Evolutionary conservation across 1,284 basidiomycete species (phyloP).

Genomic region (Tylopilus sp.): DNA sequence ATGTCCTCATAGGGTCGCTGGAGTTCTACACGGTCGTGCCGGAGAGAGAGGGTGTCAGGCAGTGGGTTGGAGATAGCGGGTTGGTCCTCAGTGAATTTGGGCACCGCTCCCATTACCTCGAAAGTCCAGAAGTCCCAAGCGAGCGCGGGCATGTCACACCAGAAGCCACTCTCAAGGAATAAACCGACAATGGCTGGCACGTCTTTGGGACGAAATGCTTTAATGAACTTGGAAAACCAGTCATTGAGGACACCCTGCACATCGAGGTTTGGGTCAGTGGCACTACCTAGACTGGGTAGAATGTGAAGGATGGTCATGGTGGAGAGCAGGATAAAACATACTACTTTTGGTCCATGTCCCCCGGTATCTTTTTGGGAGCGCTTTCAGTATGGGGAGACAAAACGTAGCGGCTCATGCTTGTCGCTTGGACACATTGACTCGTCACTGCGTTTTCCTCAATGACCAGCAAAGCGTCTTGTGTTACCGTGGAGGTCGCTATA

Average conservation of each 20-base stretch:
- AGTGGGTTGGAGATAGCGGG: conserved; percentile 36
- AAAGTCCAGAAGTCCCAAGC: conserved; percentile 66
- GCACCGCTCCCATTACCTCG: conserved; percentile 39
- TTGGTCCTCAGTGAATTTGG: conserved; percentile 42
- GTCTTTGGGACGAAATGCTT: conserved; percentile 23
- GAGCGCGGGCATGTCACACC: conserved; percentile 58
- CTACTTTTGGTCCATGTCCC: neutral
- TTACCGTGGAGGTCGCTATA: too few species aligned
- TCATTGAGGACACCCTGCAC: conserved; percentile 10
- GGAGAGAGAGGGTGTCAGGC: conserved; percentile 21
- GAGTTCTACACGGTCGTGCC: conserved; percentile 24
- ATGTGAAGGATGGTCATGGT: conserved; percentile 20
- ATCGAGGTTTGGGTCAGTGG: conserved; percentile 20
- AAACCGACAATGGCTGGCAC: conserved; percentile 26
- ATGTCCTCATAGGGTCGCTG: conserved; percentile 48
- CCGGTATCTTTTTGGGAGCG: neutral
- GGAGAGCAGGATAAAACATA: neutral
- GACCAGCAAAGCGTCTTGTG: too few species aligned
- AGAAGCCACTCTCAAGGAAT: conserved; percentile 46
- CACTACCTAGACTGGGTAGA: conserved; percentile 19
- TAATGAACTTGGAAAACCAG: conserved; percentile 26
- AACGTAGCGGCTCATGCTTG: neutral
- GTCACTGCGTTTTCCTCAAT: too few species aligned
- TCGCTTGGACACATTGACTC: too few species aligned
- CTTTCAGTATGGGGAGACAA: neutral